phyloP scores from a whole-genome alignment of 2,329 filamentous ascomycete genomes.

The Leptographium radiaticola region DNA sequence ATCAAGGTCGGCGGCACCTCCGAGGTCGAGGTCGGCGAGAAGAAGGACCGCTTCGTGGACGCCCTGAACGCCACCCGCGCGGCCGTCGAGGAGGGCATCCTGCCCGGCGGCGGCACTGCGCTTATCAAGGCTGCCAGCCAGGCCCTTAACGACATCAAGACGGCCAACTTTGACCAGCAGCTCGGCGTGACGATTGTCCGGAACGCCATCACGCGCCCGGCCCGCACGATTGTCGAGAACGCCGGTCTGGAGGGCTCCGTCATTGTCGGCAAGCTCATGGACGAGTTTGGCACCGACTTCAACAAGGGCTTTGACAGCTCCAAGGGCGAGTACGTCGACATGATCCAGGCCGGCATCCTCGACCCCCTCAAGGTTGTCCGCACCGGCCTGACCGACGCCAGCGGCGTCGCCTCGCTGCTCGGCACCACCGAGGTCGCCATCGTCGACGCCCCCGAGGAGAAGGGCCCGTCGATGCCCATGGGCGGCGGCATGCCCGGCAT shows the following conservation, averaged over 20 bases:
- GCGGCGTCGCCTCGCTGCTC: constrained; percentile 89
- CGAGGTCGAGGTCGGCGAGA: constrained; percentile 97
- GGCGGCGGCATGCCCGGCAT: constrained; percentile 52
- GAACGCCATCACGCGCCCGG: constrained; percentile 92
- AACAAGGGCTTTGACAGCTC: constrained; percentile 96
- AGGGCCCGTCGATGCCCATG: constrained; percentile 48
- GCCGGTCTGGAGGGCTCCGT: constrained; percentile 92
- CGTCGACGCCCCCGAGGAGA: constrained; percentile 90
- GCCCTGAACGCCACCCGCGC: constrained; percentile 95
- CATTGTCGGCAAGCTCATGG: constrained; percentile 93
- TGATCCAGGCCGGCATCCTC: constrained; percentile 93
- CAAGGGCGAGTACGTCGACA: constrained; percentile 97
- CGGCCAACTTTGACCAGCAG: constrained; percentile 96
- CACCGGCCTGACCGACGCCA: constrained; percentile 87
- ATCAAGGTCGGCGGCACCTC: constrained; percentile 98
- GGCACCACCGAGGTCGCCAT: constrained; percentile 98
- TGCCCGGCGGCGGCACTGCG: constrained; percentile 95
- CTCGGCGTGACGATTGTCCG: constrained; percentile 96
- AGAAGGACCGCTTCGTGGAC: constrained; percentile 99
- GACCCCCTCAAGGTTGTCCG: constrained; percentile 99
- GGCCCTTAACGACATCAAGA: constrained; percentile 70
- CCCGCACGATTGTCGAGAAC: constrained; percentile 94
- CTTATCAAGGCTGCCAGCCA: constrained; percentile 94
- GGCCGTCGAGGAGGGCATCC: constrained; percentile 97
- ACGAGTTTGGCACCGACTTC: constrained; percentile 85